Percentiles rank a stretch among this genome's conserved stretches.
phyloP scores from a whole-genome alignment of 1,139 yeast genomes.

The Sugiyamaella castrensis region DNA sequence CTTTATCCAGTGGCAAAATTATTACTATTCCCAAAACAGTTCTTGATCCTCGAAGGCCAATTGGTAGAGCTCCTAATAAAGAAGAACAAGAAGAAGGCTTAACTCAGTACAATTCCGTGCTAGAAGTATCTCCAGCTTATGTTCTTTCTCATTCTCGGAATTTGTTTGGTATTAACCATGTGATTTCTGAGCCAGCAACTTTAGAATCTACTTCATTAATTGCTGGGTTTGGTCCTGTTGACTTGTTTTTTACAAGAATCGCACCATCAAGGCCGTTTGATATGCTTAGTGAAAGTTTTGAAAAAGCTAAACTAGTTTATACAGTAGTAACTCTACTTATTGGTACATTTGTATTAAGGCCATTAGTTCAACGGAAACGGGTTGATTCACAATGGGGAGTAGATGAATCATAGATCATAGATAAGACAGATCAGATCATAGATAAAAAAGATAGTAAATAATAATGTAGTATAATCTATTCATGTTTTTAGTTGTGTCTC shows the following conservation, averaged over 20 bases:
- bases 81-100: conserved; percentile 61
- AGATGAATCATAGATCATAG: conserved; percentile 2
- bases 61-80: conserved; percentile 52
- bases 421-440: too few species aligned
- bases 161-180: conserved; percentile 33
- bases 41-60: conserved; percentile 40
- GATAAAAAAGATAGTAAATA: too few species aligned
- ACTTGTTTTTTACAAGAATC: conserved; percentile 70
- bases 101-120: conserved; percentile 62
- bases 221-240: conserved; percentile 57
- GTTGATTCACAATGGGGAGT: conserved; percentile 29
- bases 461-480: too few species aligned
- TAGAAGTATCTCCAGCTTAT: conserved; percentile 47
- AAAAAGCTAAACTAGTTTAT: conserved; percentile 56
- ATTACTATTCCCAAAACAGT: conserved; percentile 61
- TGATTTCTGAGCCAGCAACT: conserved; percentile 59
- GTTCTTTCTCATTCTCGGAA: conserved; percentile 44
- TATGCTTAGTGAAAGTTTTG: conserved; percentile 63
- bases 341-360: conserved; percentile 39
- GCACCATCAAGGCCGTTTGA: conserved; percentile 88
- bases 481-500: too few species aligned
- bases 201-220: conserved; percentile 79
- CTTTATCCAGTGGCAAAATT: conserved; percentile 60
- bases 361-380: conserved; percentile 47
- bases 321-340: conserved; percentile 57